Base-by-base conservation (phyloP, 768 basidiomycete species). In the Aureoboletus auriporus region DNA sequence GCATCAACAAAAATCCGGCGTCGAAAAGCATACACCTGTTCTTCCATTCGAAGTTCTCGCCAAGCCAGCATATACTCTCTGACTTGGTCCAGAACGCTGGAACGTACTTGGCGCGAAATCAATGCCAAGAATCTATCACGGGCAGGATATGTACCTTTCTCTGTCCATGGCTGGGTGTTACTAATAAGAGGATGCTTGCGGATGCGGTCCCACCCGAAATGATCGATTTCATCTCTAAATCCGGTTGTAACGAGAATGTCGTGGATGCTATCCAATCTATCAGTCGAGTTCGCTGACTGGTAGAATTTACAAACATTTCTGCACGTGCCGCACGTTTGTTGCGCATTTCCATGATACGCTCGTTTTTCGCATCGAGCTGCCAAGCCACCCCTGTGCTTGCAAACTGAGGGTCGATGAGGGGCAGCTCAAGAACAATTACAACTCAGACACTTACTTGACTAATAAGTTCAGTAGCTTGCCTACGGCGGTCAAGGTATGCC, bases 131-230 rank as follows among this genome's bases (percentile, higher is more conserved):
- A 34, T 27, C 31, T 11, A 27, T 13, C 14, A 31, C 30, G 41
- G 23, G 27, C 16, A 38, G 17, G 13, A 35, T 30, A 39, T 29
- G 41, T 47, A 65, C 65, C 50, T 54, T 55, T 37, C 20, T 53
- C 53, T 23, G 66, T 58, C 16, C 65, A 36, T 37, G 45, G 23
- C 23, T 56, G 66, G 5, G 63, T 55, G 39, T 27, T 58, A 37
- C 50, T 62, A 37, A 68, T 66, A 29, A 64, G 44, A 12, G 60
- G 47, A 46, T 67, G 67, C 33, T 50, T 60, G 51, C 62, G 54
- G 14, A 66, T 58, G 20, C 62, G 67, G 20, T 64, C 60, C 65
- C 65, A 68, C 20, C 60, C 60, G 48, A 67, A 62, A 54, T 56
- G 35, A 36, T 62, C 54, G 4, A 66, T 60, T 37, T 69, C 64